These are phyloP conservation scores for Porphyrellus cyaneotinctus DNA, from an alignment of 768 basidiomycete species.

Conservation along the genomic window DNA sequence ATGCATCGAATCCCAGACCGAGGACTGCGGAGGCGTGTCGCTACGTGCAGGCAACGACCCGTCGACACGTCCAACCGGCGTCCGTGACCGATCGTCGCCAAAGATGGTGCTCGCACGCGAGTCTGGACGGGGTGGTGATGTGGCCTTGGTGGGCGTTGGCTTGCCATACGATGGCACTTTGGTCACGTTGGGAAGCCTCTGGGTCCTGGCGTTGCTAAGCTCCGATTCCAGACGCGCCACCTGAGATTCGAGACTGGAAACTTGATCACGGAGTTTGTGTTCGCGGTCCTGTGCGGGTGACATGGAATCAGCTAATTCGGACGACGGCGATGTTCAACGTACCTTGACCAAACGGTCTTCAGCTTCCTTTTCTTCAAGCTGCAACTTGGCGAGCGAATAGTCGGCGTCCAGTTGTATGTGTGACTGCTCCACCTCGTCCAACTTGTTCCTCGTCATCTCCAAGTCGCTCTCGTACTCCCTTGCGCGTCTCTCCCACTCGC, in stretches of 20 bases:
- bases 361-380: conserved; percentile 73
- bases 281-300: conserved; percentile 57
- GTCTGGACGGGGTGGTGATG: conserved; percentile 60
- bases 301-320: conserved; percentile 2
- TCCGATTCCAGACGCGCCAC: conserved; percentile 55
- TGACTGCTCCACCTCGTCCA: conserved; percentile 65
- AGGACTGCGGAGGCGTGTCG: conserved; percentile 48
- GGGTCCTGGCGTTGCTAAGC: conserved; percentile 44
- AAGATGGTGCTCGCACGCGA: conserved; percentile 69
- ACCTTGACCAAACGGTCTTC: conserved; percentile 68
- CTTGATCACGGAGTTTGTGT: conserved; percentile 62
- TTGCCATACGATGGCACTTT: conserved; percentile 40
- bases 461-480: conserved; percentile 66
- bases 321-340: conserved; percentile 7
- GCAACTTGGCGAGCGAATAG: conserved; percentile 58
- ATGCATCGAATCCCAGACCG: conserved; percentile 74
- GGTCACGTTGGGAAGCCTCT: conserved; percentile 26
- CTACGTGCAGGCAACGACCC: conserved; percentile 32
- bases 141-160: conserved; percentile 28
- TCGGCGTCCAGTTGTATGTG: conserved; percentile 69
- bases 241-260: conserved; percentile 57
- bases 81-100: conserved; percentile 45
- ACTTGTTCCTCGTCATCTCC: conserved; percentile 52
- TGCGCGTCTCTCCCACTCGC: conserved; percentile 79
- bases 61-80: conserved; percentile 44